These are phyloP conservation scores for Plasmodium fragile DNA, from an alignment of 169 alveolate species.

Conservation along the genomic window DNA sequence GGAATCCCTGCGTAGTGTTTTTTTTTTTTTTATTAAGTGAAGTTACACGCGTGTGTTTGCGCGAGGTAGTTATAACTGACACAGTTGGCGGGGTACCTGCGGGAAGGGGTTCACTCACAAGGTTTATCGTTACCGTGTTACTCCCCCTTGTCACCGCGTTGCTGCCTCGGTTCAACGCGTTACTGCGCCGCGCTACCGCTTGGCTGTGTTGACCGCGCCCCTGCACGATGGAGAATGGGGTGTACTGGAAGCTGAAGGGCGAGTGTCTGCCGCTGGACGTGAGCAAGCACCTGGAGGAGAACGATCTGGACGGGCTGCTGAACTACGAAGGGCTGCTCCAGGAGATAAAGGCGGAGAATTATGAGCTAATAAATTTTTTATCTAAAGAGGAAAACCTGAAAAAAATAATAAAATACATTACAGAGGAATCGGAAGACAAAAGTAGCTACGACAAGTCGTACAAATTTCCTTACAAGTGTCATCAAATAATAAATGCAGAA, in stretches of 20 bases:
- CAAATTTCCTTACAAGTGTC: slow-evolving; percentile 57
- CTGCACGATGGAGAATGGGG: slow-evolving; percentile 19
- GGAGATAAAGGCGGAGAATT: slow-evolving; percentile 52
- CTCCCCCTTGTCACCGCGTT: not conserved
- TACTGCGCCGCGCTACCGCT: not conserved
- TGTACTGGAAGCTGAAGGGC: slow-evolving; percentile 34
- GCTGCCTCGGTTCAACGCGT: not conserved
- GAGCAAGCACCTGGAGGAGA: slow-evolving; percentile 7
- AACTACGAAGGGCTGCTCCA: slow-evolving; percentile 59
- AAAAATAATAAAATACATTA: slow-evolving; percentile 35
- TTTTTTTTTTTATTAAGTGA: not conserved
- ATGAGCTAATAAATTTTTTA: slow-evolving; percentile 21
- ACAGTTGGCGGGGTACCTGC: not conserved
- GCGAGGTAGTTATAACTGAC: not conserved
- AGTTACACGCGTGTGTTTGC: not conserved
- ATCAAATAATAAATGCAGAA: slow-evolving; percentile 54
- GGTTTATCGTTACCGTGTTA: not conserved
- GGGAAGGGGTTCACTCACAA: not conserved
- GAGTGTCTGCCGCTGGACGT: slow-evolving; percentile 17
- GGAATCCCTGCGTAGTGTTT: not conserved
- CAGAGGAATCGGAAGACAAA: slow-evolving; percentile 43
- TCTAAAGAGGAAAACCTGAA: slow-evolving; percentile 32
- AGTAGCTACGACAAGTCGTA: slow-evolving; percentile 36
- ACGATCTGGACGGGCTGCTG: slow-evolving; percentile 29
- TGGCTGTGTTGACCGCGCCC: not conserved